Evolutionary conservation across 176 grass and related monocot species (phyloP).

Genomic region (Tillandsia fasciculata): DNA sequence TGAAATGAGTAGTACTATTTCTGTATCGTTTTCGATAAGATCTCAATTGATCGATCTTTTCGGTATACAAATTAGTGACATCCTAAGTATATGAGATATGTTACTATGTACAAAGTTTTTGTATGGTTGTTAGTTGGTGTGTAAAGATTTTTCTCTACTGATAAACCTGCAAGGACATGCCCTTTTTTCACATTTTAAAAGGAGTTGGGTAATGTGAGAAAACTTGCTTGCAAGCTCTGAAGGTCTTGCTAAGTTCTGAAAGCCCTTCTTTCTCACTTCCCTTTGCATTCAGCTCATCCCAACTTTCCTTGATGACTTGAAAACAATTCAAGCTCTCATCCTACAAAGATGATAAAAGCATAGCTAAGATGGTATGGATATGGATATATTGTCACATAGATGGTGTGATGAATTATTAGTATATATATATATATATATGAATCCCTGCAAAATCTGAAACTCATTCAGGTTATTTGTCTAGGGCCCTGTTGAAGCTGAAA

Average conservation of each 20-base stretch:
- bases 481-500: too few relatives aligned
- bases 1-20: background rate
- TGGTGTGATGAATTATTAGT: background rate
- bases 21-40: background rate
- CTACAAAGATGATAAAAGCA: conserved; percentile 23
- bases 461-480: too few relatives aligned
- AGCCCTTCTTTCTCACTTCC: conserved; percentile 44
- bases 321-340: conserved; percentile 88
- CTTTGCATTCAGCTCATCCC: conserved; percentile 49
- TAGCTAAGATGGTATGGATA: background rate
- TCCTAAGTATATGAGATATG: too few relatives aligned
- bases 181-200: background rate
- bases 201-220: conserved; percentile 8
- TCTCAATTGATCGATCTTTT: too few relatives aligned
- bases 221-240: conserved; percentile 92
- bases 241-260: conserved; percentile 57
- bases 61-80: too few relatives aligned
- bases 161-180: too few relatives aligned
- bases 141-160: too few relatives aligned
- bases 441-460: background rate
- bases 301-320: conserved; percentile 67
- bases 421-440: background rate
- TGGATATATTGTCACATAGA: background rate
- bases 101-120: too few relatives aligned
- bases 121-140: too few relatives aligned